Conservation (phyloP, 106 monocot species). For the Gastrodia elata region DNA sequence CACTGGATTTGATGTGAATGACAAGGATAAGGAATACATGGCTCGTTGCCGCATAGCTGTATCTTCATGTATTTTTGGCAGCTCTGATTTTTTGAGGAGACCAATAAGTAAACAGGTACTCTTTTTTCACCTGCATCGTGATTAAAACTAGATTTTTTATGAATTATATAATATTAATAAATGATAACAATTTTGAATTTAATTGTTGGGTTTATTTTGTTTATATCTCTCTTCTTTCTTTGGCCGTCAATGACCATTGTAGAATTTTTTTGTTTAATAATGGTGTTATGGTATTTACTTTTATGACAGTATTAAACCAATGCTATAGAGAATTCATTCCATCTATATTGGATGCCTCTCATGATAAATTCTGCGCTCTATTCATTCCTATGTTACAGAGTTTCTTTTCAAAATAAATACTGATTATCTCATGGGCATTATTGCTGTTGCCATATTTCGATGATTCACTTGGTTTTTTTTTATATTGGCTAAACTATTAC, state of each 20-base stretch:
- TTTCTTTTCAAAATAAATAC: neutral
- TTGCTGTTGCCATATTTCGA: neutral
- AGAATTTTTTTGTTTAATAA: neutral
- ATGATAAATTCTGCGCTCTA: neutral
- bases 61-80: constrained; percentile 95
- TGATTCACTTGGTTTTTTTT: neutral
- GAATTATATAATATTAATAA: neutral
- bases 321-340: neutral
- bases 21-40: constrained; percentile 58
- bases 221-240: neutral
- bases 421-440: neutral
- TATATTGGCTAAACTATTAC: neutral
- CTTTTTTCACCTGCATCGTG: neutral
- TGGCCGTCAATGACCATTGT: neutral
- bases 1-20: constrained; percentile 64
- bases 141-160: neutral
- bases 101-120: constrained; percentile 69
- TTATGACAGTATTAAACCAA: neutral
- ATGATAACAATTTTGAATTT: neutral
- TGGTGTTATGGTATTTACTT: neutral
- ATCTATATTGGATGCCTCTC: neutral
- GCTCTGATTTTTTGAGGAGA: constrained; percentile 72
- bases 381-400: neutral
- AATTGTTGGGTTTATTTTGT: neutral
- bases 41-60: constrained; percentile 51